Conservation (phyloP, 345 rosid species). For the Populus deltoides region DNA sequence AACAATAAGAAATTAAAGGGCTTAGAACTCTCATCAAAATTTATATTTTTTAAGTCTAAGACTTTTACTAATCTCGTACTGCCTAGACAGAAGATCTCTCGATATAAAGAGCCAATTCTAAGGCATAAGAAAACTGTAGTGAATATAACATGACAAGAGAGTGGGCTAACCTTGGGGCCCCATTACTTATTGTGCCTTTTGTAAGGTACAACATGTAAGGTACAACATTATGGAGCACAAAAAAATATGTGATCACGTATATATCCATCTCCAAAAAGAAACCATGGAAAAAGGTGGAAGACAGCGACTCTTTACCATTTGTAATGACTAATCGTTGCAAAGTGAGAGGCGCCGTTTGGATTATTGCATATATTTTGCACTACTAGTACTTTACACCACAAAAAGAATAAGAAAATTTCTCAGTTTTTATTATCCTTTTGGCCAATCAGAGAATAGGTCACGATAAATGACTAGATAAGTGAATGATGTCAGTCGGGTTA, state of each 20-base stretch:
- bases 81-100: too few relatives aligned
- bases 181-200: neutral
- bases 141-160: neutral
- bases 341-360: constrained; percentile 37
- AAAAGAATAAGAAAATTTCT: neutral
- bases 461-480: too few relatives aligned
- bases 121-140: too few relatives aligned
- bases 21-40: too few relatives aligned
- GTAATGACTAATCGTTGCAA: constrained; percentile 1
- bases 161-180: neutral
- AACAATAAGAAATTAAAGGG: too few relatives aligned
- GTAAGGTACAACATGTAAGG: neutral
- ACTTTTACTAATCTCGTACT: too few relatives aligned
- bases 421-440: constrained; percentile 1
- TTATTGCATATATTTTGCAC: constrained; percentile 15
- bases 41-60: too few relatives aligned
- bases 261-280: neutral
- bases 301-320: constrained; percentile 17
- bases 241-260: neutral
- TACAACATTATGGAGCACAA: neutral
- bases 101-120: too few relatives aligned
- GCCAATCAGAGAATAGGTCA: constrained; percentile 7
- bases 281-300: constrained; percentile 5
- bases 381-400: neutral
- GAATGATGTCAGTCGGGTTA: too few relatives aligned